Conservation (phyloP, 108 stramenopile species). For the Conticribra guillardii region DNA sequence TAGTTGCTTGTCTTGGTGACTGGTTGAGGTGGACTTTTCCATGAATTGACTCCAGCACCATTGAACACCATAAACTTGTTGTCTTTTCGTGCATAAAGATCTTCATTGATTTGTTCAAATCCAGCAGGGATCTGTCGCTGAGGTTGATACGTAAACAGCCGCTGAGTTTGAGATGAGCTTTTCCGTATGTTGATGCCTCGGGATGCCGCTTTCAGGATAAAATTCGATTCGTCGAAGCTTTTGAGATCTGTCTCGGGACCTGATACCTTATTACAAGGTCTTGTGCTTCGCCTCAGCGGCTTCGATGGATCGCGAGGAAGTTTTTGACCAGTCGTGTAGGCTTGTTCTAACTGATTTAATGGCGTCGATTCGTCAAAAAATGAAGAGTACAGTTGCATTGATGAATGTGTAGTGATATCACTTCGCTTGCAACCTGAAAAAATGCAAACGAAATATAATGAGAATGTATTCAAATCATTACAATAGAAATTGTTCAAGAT, state of each 20-base stretch:
- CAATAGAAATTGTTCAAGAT: too few relatives aligned
- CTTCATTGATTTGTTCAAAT: constrained; percentile 90
- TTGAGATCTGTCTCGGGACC: constrained; percentile 42
- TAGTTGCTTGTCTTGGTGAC: constrained; percentile 41
- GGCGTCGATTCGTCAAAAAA: constrained; percentile 62
- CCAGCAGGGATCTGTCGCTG: constrained; percentile 53
- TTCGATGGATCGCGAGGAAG: constrained; percentile 40
- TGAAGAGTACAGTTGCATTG: constrained; percentile 77
- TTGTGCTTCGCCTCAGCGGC: constrained; percentile 42
- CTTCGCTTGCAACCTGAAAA: constrained; percentile 73
- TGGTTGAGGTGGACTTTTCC: constrained; percentile 52
- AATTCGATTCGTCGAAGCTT: constrained; percentile 43
- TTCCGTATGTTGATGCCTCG: constrained; percentile 41
- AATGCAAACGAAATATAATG: too few relatives aligned
- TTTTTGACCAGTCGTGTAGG: constrained; percentile 34
- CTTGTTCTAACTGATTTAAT: constrained; percentile 43
- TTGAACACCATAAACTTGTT: constrained; percentile 95
- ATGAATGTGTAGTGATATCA: constrained; percentile 71
- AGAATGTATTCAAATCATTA: too few relatives aligned
- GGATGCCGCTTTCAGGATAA: constrained; percentile 46
- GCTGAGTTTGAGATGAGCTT: constrained; percentile 12
- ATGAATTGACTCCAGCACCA: constrained; percentile 80
- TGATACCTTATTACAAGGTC: constrained; percentile 44
- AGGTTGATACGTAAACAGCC: constrained; percentile 55
- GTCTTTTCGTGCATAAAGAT: constrained; percentile 82